Evolutionary conservation across 2,329 filamentous ascomycete genomes (phyloP).

Genomic region (Chaetothyriales sp.): DNA sequence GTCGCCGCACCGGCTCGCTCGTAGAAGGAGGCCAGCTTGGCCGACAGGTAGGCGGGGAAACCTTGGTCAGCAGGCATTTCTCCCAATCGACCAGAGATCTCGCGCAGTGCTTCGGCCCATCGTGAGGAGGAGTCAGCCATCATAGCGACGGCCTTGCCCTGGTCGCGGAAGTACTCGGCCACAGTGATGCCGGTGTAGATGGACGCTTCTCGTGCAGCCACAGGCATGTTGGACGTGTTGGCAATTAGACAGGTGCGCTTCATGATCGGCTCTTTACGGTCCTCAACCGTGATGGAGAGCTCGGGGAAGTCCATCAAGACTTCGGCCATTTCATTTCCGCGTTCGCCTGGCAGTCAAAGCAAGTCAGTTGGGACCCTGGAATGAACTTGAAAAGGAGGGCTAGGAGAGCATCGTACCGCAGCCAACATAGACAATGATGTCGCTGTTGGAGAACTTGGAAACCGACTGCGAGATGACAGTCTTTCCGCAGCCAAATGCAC

Average conservation of each 20-base stretch:
- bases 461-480: conserved; percentile 97
- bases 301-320: conserved; percentile 99
- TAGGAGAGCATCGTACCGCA: conserved; percentile 25
- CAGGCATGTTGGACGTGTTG: conserved; percentile 99
- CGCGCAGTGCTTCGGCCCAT: conserved; percentile 96
- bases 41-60: conserved; percentile 93
- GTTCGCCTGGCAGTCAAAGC: conserved; percentile 53
- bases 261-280: conserved; percentile 97
- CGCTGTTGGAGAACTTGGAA: conserved; percentile 99
- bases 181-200: conserved; percentile 96
- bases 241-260: conserved; percentile 97
- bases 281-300: conserved; percentile 85
- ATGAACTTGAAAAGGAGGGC: neutral
- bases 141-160: conserved; percentile 96
- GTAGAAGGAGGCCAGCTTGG: conserved; percentile 97
- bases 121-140: conserved; percentile 98
- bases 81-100: conserved; percentile 94
- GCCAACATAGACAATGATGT: conserved; percentile 96
- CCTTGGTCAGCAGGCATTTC: conserved; percentile 99
- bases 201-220: conserved; percentile 92
- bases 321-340: conserved; percentile 99
- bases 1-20: conserved; percentile 85
- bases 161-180: conserved; percentile 92
- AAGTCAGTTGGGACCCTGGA: conserved; percentile 1
- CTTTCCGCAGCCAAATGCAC: conserved; percentile 97